Base-by-base conservation (phyloP, 768 basidiomycete species). In the Mycena amicta region DNA sequence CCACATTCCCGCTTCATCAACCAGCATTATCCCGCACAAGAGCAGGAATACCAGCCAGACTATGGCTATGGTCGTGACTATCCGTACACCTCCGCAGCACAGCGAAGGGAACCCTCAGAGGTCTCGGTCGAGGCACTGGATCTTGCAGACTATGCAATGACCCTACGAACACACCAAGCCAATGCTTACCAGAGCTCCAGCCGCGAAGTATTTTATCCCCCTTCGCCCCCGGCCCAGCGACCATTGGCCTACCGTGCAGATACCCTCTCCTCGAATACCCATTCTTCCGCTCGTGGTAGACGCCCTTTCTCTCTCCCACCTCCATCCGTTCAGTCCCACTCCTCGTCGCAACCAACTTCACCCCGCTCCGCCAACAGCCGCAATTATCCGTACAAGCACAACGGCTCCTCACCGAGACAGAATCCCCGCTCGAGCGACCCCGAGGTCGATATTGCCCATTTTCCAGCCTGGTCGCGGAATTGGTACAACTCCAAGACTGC, bases 101-200 rank as follows among this genome's bases (percentile, higher is more conserved):
- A 69, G 52, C 73, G 74, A 27, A 71, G 82, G 59, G 83, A 87
- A 57, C 73, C 80, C 3, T 86, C 87, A 5, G 88, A 89, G 57
- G 80, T 78, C 26, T 88, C 86, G 54, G 80, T 89, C 1, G 87
- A 89, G 67, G 87, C 87, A 2, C 78, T 89, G 54, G 88, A 90
- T 71, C 77, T 90, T 23, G 87, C 87, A 29, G 88, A 89, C 69
- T 90, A 89, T 71, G 77, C 86, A 5, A 73, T 69, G 59, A 83
- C 83, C 20, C 75, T 87, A 23, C 72, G 75, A 39, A 53, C 72
- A 30, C 70, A 77, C 58, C 71, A 72, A 66, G 62, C 67, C 46
- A 63, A 71, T 52, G 40, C 64, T 57, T 60, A 59, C 52, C 39
- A 66, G 16, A 54, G 60, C 5, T 57, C 56, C 20, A 57, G 66